These are phyloP conservation scores for Saccharata proteae DNA, from an alignment of 2,329 filamentous ascomycete species.

Conservation along the genomic window DNA sequence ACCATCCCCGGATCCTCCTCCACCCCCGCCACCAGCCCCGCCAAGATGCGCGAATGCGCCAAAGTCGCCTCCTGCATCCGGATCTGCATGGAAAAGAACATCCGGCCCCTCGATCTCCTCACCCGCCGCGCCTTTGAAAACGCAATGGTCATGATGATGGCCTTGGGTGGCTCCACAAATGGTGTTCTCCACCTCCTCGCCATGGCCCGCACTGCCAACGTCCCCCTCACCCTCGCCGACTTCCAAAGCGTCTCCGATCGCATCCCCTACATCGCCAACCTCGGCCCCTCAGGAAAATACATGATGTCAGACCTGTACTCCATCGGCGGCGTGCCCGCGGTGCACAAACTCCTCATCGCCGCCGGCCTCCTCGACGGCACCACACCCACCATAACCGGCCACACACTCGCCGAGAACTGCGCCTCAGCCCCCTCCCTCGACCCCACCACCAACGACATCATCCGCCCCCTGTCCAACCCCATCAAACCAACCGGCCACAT, in stretches of 20 bases:
- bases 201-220: slow-evolving; percentile 76
- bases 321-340: slow-evolving; percentile 72
- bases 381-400: slow-evolving; percentile 73
- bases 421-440: slow-evolving; percentile 62
- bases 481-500: slow-evolving; percentile 83
- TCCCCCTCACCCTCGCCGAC: slow-evolving; percentile 68
- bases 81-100: slow-evolving; percentile 68
- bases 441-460: slow-evolving; percentile 71
- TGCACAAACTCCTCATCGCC: slow-evolving; percentile 75
- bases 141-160: slow-evolving; percentile 81
- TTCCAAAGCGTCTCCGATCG: slow-evolving; percentile 70
- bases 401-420: slow-evolving; percentile 73
- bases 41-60: slow-evolving; percentile 78
- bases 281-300: slow-evolving; percentile 73
- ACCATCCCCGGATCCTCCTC: slow-evolving; percentile 74
- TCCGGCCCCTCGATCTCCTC: slow-evolving; percentile 67
- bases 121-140: slow-evolving; percentile 78
- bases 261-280: slow-evolving; percentile 74
- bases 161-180: slow-evolving; percentile 82
- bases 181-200: slow-evolving; percentile 80
- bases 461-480: slow-evolving; percentile 66
- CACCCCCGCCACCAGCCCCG: slow-evolving; percentile 66
- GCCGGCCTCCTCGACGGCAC: slow-evolving; percentile 62
- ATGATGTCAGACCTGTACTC: slow-evolving; percentile 82
- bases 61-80: slow-evolving; percentile 69